phyloP scores from a whole-genome alignment of 257 asterid species.

The Pogostemon cablin region DNA sequence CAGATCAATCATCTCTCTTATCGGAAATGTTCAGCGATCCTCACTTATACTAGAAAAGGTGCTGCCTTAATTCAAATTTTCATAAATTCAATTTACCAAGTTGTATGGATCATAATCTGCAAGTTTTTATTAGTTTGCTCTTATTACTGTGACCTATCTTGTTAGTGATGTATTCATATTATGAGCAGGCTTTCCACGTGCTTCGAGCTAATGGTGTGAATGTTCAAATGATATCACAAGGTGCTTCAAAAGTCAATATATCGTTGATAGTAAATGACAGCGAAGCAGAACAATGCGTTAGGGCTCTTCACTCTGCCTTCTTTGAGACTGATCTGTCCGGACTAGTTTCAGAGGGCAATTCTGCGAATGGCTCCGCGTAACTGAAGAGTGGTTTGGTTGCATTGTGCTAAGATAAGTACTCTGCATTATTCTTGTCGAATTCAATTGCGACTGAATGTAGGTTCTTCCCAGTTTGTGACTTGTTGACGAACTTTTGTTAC shows the following conservation, averaged over 20 bases:
- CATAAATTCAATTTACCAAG: not conserved
- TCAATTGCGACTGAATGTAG: not conserved
- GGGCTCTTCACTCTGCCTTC: slow-evolving; percentile 76
- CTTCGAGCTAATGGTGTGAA: slow-evolving; percentile 65
- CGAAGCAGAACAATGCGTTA: slow-evolving; percentile 80
- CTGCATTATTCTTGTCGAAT: not conserved
- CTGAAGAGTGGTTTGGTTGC: not conserved
- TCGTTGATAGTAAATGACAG: slow-evolving; percentile 85
- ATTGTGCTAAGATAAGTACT: not conserved
- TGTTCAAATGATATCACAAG: slow-evolving; percentile 95
- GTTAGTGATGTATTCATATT: not conserved
- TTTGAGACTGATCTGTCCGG: slow-evolving; percentile 60
- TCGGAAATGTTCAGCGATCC: slow-evolving; percentile 39
- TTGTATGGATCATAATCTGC: not conserved
- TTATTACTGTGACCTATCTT: not conserved
- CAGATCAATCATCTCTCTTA: slow-evolving; percentile 37
- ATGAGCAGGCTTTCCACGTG: slow-evolving; percentile 76
- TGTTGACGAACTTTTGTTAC: not conserved
- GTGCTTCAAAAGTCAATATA: slow-evolving; percentile 87
- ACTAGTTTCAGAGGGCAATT: slow-evolving; percentile 38
- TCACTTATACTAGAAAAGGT: slow-evolving; percentile 36
- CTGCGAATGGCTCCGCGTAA: slow-evolving; percentile 49
- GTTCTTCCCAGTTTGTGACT: not conserved
- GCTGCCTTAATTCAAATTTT: not conserved
- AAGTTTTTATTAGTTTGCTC: not conserved